phyloP scores from a whole-genome alignment of 2,329 filamentous ascomycete genomes.

The Paecilomyces niveus region DNA sequence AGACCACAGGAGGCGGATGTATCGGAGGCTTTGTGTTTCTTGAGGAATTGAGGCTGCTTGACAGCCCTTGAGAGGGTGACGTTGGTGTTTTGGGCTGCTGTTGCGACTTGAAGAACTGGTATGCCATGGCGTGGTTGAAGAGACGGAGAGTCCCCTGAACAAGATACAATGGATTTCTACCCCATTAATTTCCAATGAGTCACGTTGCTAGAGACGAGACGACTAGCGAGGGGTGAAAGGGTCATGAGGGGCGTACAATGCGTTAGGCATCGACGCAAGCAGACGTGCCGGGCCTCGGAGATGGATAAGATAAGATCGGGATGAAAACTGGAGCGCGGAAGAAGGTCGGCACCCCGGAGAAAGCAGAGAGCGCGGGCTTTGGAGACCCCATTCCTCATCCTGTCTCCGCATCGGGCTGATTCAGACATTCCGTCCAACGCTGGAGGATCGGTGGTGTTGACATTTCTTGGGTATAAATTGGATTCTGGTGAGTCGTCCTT shows the following conservation, averaged over 20 bases:
- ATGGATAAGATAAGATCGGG: constrained; percentile 17
- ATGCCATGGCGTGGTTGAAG: constrained; percentile 19
- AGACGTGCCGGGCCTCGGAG: constrained; percentile 6
- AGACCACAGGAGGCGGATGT: constrained; percentile 22
- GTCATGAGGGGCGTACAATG: background rate
- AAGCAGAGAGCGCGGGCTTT: background rate
- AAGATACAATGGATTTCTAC: background rate
- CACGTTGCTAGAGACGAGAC: background rate
- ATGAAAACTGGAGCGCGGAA: background rate
- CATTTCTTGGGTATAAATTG: background rate
- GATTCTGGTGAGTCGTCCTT: background rate
- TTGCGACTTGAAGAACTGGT: constrained; percentile 30
- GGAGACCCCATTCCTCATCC: background rate
- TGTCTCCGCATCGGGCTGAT: background rate
- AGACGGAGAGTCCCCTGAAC: background rate
- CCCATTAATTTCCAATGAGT: background rate
- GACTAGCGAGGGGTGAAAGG: no score
- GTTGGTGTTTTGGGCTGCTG: constrained; percentile 18
- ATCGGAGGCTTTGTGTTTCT: constrained; percentile 19
- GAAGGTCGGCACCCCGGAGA: background rate
- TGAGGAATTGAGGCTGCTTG: constrained; percentile 9
- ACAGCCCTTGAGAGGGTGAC: constrained; percentile 13
- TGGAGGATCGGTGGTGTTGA: constrained; percentile 1
- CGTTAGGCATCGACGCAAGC: constrained; percentile 1
- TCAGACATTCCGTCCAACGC: background rate